These are phyloP conservation scores for Magnaporthiopsis rhizophila DNA, from an alignment of 2,329 filamentous ascomycete species.

Conservation along the genomic window DNA sequence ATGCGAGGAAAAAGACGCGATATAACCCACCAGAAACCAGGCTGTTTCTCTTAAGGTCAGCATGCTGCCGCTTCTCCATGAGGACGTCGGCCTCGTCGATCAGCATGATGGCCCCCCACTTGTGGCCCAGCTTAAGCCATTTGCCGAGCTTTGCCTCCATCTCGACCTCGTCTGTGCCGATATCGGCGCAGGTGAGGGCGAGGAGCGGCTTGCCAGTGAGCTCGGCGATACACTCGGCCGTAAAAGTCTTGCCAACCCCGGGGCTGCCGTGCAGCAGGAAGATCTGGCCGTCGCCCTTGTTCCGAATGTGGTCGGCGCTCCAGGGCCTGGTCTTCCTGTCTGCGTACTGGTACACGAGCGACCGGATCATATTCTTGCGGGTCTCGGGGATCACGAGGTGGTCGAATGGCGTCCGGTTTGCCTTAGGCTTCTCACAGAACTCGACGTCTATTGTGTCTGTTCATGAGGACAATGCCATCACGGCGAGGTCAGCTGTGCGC, in stretches of 20 bases:
- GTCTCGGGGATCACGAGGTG: slow-evolving; percentile 11
- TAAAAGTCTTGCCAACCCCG: slow-evolving; percentile 13
- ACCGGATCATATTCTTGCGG: slow-evolving; percentile 12
- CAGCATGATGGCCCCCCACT: slow-evolving; percentile 14
- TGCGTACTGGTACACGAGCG: slow-evolving; percentile 11
- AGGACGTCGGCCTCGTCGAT: slow-evolving; percentile 22
- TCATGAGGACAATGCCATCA: neutral
- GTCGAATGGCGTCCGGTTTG: slow-evolving; percentile 10
- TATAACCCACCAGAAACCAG: slow-evolving; percentile 14
- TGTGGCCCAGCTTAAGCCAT: slow-evolving; percentile 11
- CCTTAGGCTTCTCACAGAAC: slow-evolving; percentile 7
- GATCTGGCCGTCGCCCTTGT: slow-evolving; percentile 17
- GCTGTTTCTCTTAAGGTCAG: slow-evolving; percentile 17
- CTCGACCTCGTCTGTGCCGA: slow-evolving; percentile 12
- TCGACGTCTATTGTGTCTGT: slow-evolving; percentile 6
- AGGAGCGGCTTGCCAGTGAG: slow-evolving; percentile 16
- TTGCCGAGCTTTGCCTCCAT: slow-evolving; percentile 12
- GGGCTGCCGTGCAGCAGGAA: slow-evolving; percentile 19
- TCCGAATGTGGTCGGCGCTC: slow-evolving; percentile 16
- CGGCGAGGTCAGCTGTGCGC: neutral
- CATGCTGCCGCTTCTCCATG: slow-evolving; percentile 13
- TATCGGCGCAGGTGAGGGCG: slow-evolving; percentile 12
- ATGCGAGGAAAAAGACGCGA: neutral
- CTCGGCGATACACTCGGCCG: slow-evolving; percentile 14
- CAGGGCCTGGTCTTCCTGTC: slow-evolving; percentile 5